phyloP scores from a whole-genome alignment of 2,329 filamentous ascomycete species.

The Biscogniauxia marginata region DNA sequence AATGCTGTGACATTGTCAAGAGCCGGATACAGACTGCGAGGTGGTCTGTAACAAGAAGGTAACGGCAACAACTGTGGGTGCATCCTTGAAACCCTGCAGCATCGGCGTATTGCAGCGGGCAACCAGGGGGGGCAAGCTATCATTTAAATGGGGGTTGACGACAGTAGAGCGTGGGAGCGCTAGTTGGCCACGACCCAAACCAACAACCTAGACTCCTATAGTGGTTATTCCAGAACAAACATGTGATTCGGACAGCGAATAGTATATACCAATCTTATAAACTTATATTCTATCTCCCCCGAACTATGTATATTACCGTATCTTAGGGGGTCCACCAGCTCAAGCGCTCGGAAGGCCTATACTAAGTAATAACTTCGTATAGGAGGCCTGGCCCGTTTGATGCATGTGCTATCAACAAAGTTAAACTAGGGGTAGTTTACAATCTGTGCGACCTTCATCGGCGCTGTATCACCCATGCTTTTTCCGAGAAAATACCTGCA shows the following conservation, averaged over 20 bases:
- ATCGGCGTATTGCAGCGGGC: neutral
- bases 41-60: constrained; percentile 25
- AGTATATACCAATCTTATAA: neutral
- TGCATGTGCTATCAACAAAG: neutral
- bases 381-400: neutral
- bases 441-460: neutral
- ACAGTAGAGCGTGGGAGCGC: neutral
- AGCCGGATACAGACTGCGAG: constrained; percentile 17
- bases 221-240: neutral
- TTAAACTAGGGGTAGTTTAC: neutral
- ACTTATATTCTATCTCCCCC: neutral
- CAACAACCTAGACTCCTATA: neutral
- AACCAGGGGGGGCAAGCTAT: neutral
- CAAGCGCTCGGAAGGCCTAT: neutral
- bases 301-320: neutral
- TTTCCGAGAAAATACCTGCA: neutral
- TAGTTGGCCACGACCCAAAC: neutral
- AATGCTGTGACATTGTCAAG: constrained; percentile 23
- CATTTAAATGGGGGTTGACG: neutral
- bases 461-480: neutral
- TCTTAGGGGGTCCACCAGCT: neutral
- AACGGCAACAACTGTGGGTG: constrained; percentile 10
- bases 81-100: neutral
- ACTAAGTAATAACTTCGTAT: neutral
- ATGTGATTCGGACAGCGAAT: neutral